Base-by-base conservation (phyloP, 148 eudicot species). In the Cornus suecica region DNA sequence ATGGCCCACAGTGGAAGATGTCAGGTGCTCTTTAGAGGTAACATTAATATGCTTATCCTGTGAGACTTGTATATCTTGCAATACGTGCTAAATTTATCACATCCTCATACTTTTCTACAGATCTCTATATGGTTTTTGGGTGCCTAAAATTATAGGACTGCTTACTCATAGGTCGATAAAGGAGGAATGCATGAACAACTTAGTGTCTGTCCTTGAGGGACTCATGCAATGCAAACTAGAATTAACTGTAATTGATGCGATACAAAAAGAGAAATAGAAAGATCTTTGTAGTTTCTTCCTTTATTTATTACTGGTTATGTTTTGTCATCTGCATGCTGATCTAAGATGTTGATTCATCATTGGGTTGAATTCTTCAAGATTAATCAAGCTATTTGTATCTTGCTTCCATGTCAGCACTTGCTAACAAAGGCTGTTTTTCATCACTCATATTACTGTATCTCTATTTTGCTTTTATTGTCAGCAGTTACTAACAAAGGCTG, bases 1-100 rank as follows among this genome's bases (percentile, higher is more conserved):
- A 73, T 94, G 97, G 97, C 97, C 99, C 37, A 78, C 94, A 68
- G 97, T 94, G 73, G 99, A 94, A 83, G 96, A 94, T 83, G 96
- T 94, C 78, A 84, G 96, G 81, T 89, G 92, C 80, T 94, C 99
- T 63, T 78, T 94, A 31, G 99, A 93, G 98, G 98, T 93, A 86
- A 52, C 30, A 48, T 78, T 54, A 34, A 69, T 69, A 24, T 18
- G 9, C 14, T 67, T n/a, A 23, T 41, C 51, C 22, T 25, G 9
- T 11, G 72, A 15, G 22, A 7, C 22, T 42, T 11, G 24, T 67
- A 20, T 68, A 13, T 26, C 51, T 68, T 32, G 26, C 28, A 32
- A n/a, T 26, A 48, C 48, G 37, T 23, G 16, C 52, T 25, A 48
- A 34, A 24, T 22, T n/a, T 22, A 24, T 73, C n/a, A 22, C 26